Base-by-base conservation (phyloP, 768 basidiomycete species). In the Harrya chromipes region DNA sequence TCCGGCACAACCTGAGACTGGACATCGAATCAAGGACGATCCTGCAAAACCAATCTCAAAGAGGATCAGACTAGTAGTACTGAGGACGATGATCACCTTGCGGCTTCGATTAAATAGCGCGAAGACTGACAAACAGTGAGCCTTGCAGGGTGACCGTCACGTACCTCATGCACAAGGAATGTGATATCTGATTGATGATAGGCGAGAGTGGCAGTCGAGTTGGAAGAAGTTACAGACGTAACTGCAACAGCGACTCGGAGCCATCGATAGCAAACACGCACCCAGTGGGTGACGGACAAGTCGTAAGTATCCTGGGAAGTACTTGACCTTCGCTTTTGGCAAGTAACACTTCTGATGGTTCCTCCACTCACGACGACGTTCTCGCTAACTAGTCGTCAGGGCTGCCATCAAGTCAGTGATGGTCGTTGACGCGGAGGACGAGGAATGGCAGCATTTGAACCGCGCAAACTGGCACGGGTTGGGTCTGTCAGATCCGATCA, bases 401-500 rank as follows among this genome's bases (percentile, higher is more conserved):
- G 12, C 19, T 13, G 17, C 16, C 10, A 21, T 34, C 16, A 37
- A 29, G 6, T 29, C 14, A 20, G 40, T 24, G 33, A 60, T 61
- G 59, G 40, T 20, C 38, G 40, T 46, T 14, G 36, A 51, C 23
- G 11, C 37, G 6, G 72, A 65, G 31, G 72, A 74, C 16, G 67
- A 72, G 42, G 82, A 78, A 39, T 87, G 87, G 87, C 79, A 81
- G 45, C 72, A 81, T 48, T 58, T 77, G 40, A 76, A 74, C 55
- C 72, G 65, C 39, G 70, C 76, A n/a, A 75, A 77, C 39, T 90
- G 86, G 86, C 78, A 82, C 55, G 89, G 90, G 10, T 66, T 92
- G 46, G 83, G 83, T 21, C 73, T 95, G n/a, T 83, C 86, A 12
- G 94, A 94, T 70, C 88, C 91, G 0, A 84, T 97, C 48, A 95